Evolutionary conservation across 2,329 filamentous ascomycete genomes (phyloP).

Genomic region (Fusarium concolor): DNA sequence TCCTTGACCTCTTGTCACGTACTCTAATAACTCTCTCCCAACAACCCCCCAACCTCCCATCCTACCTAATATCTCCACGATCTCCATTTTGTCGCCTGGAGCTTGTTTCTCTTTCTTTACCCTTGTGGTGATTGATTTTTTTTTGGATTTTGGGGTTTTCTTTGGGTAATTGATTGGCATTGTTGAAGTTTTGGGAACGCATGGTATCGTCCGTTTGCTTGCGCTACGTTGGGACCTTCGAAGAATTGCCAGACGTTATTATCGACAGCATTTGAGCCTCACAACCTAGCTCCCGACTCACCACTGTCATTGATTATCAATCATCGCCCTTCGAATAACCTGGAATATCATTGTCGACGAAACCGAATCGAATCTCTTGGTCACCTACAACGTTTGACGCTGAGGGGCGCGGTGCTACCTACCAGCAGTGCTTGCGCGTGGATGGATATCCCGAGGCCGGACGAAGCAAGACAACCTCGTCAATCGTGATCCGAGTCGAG

Average conservation of each 20-base stretch:
- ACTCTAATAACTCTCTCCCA: conserved; percentile 33
- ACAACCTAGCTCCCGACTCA: conserved; percentile 13
- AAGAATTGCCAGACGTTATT: conserved; percentile 11
- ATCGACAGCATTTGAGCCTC: conserved; percentile 29
- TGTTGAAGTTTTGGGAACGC: conserved; percentile 23
- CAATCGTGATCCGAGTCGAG: conserved; percentile 32
- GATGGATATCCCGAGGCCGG: conserved; percentile 21
- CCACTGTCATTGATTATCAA: conserved; percentile 10
- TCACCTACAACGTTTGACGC: conserved; percentile 37
- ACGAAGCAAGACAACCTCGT: conserved; percentile 26
- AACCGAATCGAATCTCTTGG: conserved; percentile 6
- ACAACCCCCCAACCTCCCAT: conserved; percentile 34
- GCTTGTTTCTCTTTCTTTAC: conserved; percentile 21
- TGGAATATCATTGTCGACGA: conserved; percentile 11
- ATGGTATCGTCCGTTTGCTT: conserved; percentile 24
- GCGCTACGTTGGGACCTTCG: conserved; percentile 12
- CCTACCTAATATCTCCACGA: conserved; percentile 21
- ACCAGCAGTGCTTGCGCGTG: conserved; percentile 18
- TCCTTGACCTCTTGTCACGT: conserved; percentile 38
- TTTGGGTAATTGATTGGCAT: conserved; percentile 38
- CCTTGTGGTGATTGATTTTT: not conserved
- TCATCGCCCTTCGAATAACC: not conserved
- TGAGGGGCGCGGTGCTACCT: conserved; percentile 26
- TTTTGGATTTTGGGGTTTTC: conserved; percentile 36
- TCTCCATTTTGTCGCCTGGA: conserved; percentile 23